These are phyloP conservation scores for Sphaerulina vaccinii DNA, from an alignment of 2,329 filamentous ascomycete species.

Conservation along the genomic window DNA sequence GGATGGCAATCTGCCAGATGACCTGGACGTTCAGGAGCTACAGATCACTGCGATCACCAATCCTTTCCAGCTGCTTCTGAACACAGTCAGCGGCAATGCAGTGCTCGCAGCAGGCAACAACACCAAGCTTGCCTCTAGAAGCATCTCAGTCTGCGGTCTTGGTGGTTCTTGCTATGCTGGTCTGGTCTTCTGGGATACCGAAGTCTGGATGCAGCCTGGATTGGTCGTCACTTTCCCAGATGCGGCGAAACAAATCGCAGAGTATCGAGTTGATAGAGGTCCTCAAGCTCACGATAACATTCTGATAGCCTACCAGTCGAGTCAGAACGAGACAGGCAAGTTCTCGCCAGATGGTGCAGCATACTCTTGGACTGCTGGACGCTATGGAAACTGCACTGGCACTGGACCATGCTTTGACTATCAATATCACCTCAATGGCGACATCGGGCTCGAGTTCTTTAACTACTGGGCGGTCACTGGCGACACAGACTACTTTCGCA, in stretches of 20 bases:
- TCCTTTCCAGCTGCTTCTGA: slow-evolving; percentile 57
- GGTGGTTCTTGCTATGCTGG: slow-evolving; percentile 67
- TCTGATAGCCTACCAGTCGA: slow-evolving; percentile 54
- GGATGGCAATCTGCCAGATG: slow-evolving; percentile 57
- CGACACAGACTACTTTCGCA: slow-evolving; percentile 56
- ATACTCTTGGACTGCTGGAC: slow-evolving; percentile 67
- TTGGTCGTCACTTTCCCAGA: slow-evolving; percentile 63
- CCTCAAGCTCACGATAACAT: slow-evolving; percentile 61
- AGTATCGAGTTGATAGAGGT: slow-evolving; percentile 61
- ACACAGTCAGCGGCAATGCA: slow-evolving; percentile 55
- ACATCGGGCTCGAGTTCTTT: slow-evolving; percentile 62
- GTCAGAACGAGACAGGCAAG: slow-evolving; percentile 57
- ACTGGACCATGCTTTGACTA: slow-evolving; percentile 66
- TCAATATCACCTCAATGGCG: slow-evolving; percentile 69
- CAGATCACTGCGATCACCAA: slow-evolving; percentile 57
- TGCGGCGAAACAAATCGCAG: slow-evolving; percentile 61
- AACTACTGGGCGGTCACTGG: slow-evolving; percentile 63
- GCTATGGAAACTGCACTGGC: slow-evolving; percentile 66
- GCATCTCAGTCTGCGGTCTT: slow-evolving; percentile 67
- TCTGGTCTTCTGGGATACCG: slow-evolving; percentile 65
- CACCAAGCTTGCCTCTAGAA: slow-evolving; percentile 58
- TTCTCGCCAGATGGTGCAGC: slow-evolving; percentile 60
- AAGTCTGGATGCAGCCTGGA: slow-evolving; percentile 68
- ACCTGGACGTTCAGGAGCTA: slow-evolving; percentile 57
- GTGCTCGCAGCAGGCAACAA: slow-evolving; percentile 50